These are phyloP conservation scores for Schizochytrium sp. DNA, from an alignment of 108 stramenopile species.

Conservation along the genomic window DNA sequence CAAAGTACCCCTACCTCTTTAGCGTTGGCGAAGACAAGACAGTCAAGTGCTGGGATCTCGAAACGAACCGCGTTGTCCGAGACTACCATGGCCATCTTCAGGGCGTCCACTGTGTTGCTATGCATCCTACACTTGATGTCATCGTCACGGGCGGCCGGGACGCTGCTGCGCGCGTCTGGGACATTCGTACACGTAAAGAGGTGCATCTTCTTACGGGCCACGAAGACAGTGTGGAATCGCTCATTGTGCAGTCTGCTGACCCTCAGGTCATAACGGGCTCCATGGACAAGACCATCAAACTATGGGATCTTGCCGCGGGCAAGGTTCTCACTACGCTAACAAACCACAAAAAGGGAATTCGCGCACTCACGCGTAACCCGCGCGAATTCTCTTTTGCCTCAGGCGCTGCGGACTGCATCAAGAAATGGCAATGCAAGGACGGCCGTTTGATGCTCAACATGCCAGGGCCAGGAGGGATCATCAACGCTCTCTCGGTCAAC, in stretches of 20 bases:
- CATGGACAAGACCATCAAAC: slow-evolving; percentile 86
- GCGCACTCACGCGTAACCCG: slow-evolving; percentile 57
- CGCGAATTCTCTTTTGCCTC: slow-evolving; percentile 85
- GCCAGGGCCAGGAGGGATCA: slow-evolving; percentile 79
- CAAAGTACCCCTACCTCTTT: slow-evolving; percentile 92
- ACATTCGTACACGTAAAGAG: slow-evolving; percentile 88
- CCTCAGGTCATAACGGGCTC: slow-evolving; percentile 94
- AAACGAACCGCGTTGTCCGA: slow-evolving; percentile 95
- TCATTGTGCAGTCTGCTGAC: slow-evolving; percentile 81
- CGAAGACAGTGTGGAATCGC: slow-evolving; percentile 75
- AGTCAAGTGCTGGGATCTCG: slow-evolving; percentile 98
- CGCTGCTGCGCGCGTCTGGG: slow-evolving; percentile 94
- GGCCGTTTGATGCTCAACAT: slow-evolving; percentile 83
- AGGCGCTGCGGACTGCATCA: slow-evolving; percentile 86
- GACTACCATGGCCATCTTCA: slow-evolving; percentile 97
- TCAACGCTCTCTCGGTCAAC: slow-evolving; percentile 90
- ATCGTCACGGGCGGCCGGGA: slow-evolving; percentile 98
- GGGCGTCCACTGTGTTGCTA: slow-evolving; percentile 77
- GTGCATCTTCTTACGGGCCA: slow-evolving; percentile 87
- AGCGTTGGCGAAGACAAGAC: slow-evolving; percentile 93
- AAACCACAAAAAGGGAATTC: slow-evolving; percentile 92
- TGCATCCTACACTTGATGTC: slow-evolving; percentile 94
- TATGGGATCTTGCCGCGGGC: slow-evolving; percentile 97
- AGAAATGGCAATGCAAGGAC: slow-evolving; percentile 89
- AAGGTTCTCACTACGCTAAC: slow-evolving; percentile 92